Evolutionary conservation across 345 rosid genomes (phyloP), one percentile per base, ranked within the genome.

Genomic region (Erysimum cheiranthoides): DNA sequence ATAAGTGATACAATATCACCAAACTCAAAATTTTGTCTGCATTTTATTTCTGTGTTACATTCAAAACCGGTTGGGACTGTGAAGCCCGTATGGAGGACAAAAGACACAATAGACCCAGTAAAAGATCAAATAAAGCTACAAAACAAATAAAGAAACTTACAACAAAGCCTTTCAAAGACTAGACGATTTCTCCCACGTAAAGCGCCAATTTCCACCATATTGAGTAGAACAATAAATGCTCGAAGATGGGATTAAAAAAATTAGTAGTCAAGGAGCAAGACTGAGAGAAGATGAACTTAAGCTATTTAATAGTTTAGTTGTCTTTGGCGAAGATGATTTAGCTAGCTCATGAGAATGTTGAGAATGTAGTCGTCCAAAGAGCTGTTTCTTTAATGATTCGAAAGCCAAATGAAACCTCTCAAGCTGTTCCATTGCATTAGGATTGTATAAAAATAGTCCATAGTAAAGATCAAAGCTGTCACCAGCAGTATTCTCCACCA

Each of bases 381-480:
- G 88, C 77, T 88, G 88, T 80, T 89, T 87, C 87, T 84, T 87
- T 79, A 93, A 62, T 52, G 87, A 79, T 63, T 89, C 90, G 46
- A 89, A 86, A 47, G 95, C 90, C 73, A 81, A 68, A 73, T 84
- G 93, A 61, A 90, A 75, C 78, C 87, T 83, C 86, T 88, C 92
- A 17, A 91, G 89, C 71, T 86, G 90, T 81, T 93, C 95, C 92
- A 93, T 83, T 3, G 95, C 95, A 78, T 93, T 91, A 56, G 64
- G 85, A 72, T 93, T 93, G 81, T 86, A 89, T 86, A 88, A 68
- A 81, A 91, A 93, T 58, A 89, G 66, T 10, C 96, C 97, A 60
- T 86, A 89, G 70, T 86, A 93, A 67, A 89, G 87, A 74, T 93
- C 97, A 54, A 89, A 93, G 79, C 96, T 93, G 53, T 89, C 96